Percentiles rank a stretch among this genome's conserved stretches.
phyloP scores from a whole-genome alignment of 495 filamentous ascomycete genomes.

The Podospora comata region DNA sequence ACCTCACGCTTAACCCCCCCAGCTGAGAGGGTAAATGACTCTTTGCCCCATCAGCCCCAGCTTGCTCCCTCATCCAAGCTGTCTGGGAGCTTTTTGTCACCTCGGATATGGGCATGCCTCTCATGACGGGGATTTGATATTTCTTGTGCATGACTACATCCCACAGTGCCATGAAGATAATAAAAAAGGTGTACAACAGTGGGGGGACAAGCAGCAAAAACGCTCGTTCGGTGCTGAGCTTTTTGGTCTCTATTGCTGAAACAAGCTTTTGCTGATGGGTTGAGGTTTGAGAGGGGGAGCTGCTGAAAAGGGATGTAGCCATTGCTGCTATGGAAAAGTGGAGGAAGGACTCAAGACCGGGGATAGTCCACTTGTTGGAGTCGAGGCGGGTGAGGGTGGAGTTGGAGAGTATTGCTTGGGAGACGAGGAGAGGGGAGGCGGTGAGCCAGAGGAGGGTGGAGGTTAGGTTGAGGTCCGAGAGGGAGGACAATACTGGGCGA shows the following conservation, averaged over 20 bases:
- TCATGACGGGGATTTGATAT: conserved; percentile 30
- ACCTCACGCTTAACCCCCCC: conserved; percentile 21
- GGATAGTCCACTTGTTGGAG: conserved; percentile 29
- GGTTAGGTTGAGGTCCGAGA: conserved; percentile 27
- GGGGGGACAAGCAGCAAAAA: conserved; percentile 26
- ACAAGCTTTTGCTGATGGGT: neutral
- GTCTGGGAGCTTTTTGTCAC: conserved; percentile 33
- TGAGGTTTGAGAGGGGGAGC: conserved; percentile 15
- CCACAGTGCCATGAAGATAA: conserved; percentile 13
- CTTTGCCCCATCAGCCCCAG: conserved; percentile 27
- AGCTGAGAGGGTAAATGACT: conserved; percentile 27
- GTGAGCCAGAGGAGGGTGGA: conserved; percentile 34
- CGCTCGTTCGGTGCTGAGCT: conserved; percentile 15
- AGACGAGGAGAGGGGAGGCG: conserved; percentile 26
- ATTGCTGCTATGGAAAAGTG: conserved; percentile 30
- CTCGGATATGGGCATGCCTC: conserved; percentile 16
- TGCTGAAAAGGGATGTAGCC: conserved; percentile 12
- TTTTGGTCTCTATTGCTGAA: conserved; percentile 7
- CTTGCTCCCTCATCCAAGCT: conserved; percentile 21
- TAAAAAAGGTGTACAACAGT: conserved; percentile 15
- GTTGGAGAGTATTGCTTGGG: conserved; percentile 33
- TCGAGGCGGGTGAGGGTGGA: conserved; percentile 22
- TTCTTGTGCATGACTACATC: conserved; percentile 9
- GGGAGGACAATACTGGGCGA: conserved; percentile 7
- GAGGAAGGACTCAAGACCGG: conserved; percentile 27